A percentile compares a stretch with the other conserved stretches of the same genome.
Evolutionary conservation across 257 asterid species (phyloP).

Genomic region (Verbascum thapsus): DNA sequence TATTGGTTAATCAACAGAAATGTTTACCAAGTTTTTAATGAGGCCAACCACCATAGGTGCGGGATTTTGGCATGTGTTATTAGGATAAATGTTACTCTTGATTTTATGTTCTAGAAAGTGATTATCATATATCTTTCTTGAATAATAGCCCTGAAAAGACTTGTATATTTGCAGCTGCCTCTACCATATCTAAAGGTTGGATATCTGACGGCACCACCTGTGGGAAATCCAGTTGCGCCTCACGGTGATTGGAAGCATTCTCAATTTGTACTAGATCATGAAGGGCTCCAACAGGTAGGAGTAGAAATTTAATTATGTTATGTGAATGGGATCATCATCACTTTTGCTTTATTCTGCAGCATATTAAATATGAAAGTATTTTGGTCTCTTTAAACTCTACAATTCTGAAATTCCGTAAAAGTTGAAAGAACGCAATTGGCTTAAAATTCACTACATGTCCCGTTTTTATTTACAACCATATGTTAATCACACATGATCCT

Average conservation of each 20-base stretch:
- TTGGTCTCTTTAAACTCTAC: not conserved
- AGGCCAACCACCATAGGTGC: not conserved
- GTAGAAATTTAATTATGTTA: not conserved
- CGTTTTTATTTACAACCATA: not conserved
- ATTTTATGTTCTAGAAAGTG: not conserved
- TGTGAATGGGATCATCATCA: not conserved
- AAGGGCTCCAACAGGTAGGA: slow-evolving; percentile 88
- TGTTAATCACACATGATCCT: not conserved
- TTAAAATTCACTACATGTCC: no score
- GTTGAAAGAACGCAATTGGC: not conserved
- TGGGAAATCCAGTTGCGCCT: slow-evolving; percentile 85
- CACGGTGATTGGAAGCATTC: slow-evolving; percentile 93
- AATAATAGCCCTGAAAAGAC: slow-evolving; percentile 28
- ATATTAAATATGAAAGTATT: slow-evolving; percentile 1
- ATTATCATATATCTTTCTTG: not conserved
- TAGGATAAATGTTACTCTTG: not conserved
- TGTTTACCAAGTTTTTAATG: not conserved
- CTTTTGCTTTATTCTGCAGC: slow-evolving; percentile 19
- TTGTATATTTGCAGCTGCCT: slow-evolving; percentile 74
- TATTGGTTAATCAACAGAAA: not conserved
- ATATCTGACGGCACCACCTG: slow-evolving; percentile 89
- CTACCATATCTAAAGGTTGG: slow-evolving; percentile 92
- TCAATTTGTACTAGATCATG: slow-evolving; percentile 83
- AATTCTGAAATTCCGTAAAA: not conserved
- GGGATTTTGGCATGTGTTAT: slow-evolving; percentile 3